Base-by-base conservation (phyloP, 1,139 yeast species). In the Taphrina sp. region DNA sequence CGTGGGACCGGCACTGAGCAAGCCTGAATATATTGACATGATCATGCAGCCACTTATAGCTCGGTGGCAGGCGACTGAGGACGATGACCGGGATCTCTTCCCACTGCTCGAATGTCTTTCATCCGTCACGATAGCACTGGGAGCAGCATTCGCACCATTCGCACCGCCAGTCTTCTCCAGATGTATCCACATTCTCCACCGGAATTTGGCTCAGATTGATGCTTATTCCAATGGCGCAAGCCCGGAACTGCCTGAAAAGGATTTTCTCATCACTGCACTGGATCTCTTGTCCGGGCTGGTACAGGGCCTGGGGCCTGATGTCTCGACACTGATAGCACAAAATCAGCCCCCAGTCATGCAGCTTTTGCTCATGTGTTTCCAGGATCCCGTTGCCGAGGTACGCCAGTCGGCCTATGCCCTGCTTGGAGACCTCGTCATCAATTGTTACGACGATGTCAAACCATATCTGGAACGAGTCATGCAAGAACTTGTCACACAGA, bases 81-180 rank as follows among this genome's bases (percentile, higher is more conserved):
- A 92, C 67, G 81, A 81, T 54, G 96, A 90, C 69, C 78, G 80
- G 52, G 95, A 82, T 61, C 71, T 92, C 62, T 88, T 96, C 92
- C 95, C 96, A 8, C 74, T 92, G 61, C 73, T 92, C 60, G 97
- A 92, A 34, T 90, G 97, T 70, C 78, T 92, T 78, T 87, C 96
- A 3, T 81, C 90, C 8, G 85, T 92, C 43, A 95, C 97, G 16
- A 90, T 95, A 1, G 80, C 90, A 1, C 72, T 90, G 59, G 92
- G 95, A 22, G 88, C 85, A 61, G 71, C 79, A 26, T 92, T 92
- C 72, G 87, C 89, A 7, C 95, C 95, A 5, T 89, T 83, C 72
- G 97, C 97, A 0, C 76, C 85, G 8, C 85, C 92, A 4, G 94
- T 90, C n/a, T 92, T 87, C 67, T 79, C 80, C 64, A 76, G 97